These are phyloP conservation scores for Fraxinus baroniana DNA, from an alignment of 305 asterid genomes.

Conservation along the genomic window DNA sequence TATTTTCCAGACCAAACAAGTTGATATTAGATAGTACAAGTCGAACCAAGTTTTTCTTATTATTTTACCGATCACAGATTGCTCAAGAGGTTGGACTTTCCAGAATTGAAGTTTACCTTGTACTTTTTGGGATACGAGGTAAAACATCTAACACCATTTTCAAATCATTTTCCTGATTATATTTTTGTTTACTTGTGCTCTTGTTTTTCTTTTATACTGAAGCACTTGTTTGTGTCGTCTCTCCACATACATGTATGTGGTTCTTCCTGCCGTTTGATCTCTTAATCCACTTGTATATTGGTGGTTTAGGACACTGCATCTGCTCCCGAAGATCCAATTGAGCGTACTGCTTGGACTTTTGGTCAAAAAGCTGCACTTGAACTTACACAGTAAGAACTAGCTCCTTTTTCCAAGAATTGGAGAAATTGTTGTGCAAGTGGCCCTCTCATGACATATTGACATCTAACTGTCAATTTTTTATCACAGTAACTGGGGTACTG, in stretches of 20 bases:
- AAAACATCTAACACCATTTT: constrained; percentile 1
- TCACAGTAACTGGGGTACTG: constrained; percentile 90
- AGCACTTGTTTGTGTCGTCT: constrained; percentile 1
- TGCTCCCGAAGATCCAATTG: constrained; percentile 69
- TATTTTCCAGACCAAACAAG: not conserved
- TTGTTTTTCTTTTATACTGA: not conserved
- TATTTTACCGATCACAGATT: constrained; percentile 43
- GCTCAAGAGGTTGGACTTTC: constrained; percentile 85
- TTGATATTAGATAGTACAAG: not conserved
- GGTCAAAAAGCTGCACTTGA: constrained; percentile 72
- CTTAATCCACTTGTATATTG: constrained; percentile 13
- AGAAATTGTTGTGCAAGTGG: not conserved
- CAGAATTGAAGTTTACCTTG: constrained; percentile 68
- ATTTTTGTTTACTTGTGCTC: not conserved
- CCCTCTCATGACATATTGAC: constrained; percentile 13
- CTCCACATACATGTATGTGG: not conserved
- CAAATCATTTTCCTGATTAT: constrained; percentile 7
- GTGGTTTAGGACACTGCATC: constrained; percentile 61
- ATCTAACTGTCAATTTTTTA: constrained; percentile 21
- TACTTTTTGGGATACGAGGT: constrained; percentile 92
- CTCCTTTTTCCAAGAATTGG: constrained; percentile 5
- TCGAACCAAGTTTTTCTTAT: not conserved
- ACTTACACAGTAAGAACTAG: constrained; percentile 74
- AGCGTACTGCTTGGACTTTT: constrained; percentile 83
- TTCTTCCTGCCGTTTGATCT: not conserved